Conservation (phyloP, 2,329 filamentous ascomycete genomes). For the Cadophora luteo-olivacea region DNA sequence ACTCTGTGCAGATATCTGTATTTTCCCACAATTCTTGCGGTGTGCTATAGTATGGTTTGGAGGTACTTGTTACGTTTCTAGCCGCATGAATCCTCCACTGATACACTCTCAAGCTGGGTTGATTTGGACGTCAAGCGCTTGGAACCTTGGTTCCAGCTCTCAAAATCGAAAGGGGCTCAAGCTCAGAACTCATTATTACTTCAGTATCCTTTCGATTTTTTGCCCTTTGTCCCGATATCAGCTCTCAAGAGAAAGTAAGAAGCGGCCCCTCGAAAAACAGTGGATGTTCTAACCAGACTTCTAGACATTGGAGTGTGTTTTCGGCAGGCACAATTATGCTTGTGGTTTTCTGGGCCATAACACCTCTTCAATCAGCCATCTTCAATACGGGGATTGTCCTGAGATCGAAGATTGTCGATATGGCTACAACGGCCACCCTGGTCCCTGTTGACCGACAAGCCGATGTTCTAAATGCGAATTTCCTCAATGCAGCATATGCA, state of each 20-base stretch:
- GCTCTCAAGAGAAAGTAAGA: conserved; percentile 45
- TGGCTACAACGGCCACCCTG: conserved; percentile 39
- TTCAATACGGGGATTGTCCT: conserved; percentile 51
- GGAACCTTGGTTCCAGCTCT: conserved; percentile 66
- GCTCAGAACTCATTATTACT: conserved; percentile 57
- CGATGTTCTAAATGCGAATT: conserved; percentile 43
- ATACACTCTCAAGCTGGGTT: conserved; percentile 52
- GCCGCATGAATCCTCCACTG: too few relatives aligned
- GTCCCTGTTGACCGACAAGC: conserved; percentile 44
- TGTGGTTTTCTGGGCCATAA: conserved; percentile 60
- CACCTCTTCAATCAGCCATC: conserved; percentile 61
- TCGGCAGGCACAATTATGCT: conserved; percentile 55
- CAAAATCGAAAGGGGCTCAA: conserved; percentile 50
- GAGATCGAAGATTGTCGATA: conserved; percentile 15
- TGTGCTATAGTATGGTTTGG: conserved; percentile 63
- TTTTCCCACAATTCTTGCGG: conserved; percentile 58
- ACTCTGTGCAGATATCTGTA: conserved; percentile 47
- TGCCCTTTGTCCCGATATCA: conserved; percentile 51
- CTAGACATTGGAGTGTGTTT: conserved; percentile 61
- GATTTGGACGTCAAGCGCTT: conserved; percentile 64
- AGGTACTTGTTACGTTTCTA: conserved; percentile 18
- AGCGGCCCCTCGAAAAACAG: background rate
- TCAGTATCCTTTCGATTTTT: conserved; percentile 59
- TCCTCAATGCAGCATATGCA: conserved; percentile 54
- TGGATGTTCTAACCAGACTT: background rate